These are phyloP conservation scores for Cladophialophora exuberans DNA, from an alignment of 2,329 filamentous ascomycete species.

Conservation along the genomic window DNA sequence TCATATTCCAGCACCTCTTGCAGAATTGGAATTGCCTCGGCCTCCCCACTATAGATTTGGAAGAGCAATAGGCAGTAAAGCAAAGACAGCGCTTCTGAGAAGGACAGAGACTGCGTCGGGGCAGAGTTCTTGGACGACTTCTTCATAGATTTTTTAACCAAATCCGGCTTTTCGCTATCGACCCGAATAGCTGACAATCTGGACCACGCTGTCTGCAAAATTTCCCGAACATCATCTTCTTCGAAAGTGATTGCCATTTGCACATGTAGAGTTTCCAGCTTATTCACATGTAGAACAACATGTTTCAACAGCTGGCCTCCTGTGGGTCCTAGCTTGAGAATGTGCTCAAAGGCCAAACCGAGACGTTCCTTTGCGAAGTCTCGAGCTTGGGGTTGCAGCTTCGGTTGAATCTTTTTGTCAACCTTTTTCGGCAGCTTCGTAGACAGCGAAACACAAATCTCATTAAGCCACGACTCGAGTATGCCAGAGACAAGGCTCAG, in stretches of 20 bases:
- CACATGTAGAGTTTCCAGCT: slow-evolving; percentile 3
- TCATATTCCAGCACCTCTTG: slow-evolving; percentile 77
- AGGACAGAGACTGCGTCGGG: slow-evolving; percentile 42
- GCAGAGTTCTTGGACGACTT: slow-evolving; percentile 35
- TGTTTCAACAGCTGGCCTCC: slow-evolving; percentile 10
- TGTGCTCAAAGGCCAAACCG: slow-evolving; percentile 22
- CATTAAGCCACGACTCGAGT: slow-evolving; percentile 5
- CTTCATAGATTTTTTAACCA: slow-evolving; percentile 23
- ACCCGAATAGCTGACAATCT: slow-evolving; percentile 38
- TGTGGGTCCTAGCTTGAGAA: slow-evolving; percentile 18
- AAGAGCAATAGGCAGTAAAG: slow-evolving; percentile 83
- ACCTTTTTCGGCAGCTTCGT: background rate
- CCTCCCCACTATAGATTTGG: slow-evolving; percentile 86
- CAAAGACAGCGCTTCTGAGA: slow-evolving; percentile 70
- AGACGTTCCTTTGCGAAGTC: slow-evolving; percentile 23
- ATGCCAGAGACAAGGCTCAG: slow-evolving; percentile 1
- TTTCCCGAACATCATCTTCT: slow-evolving; percentile 18
- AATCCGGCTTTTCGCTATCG: slow-evolving; percentile 44
- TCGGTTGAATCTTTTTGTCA: background rate
- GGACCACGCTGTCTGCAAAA: slow-evolving; percentile 47
- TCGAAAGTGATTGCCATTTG: slow-evolving; percentile 19
- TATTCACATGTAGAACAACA: slow-evolving; percentile 6
- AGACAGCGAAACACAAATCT: slow-evolving; percentile 7
- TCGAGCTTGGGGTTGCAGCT: slow-evolving; percentile 9
- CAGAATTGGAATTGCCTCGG: slow-evolving; percentile 80